Conservation (phyloP, 1,284 basidiomycete species). For the Ustilago hordei region DNA sequence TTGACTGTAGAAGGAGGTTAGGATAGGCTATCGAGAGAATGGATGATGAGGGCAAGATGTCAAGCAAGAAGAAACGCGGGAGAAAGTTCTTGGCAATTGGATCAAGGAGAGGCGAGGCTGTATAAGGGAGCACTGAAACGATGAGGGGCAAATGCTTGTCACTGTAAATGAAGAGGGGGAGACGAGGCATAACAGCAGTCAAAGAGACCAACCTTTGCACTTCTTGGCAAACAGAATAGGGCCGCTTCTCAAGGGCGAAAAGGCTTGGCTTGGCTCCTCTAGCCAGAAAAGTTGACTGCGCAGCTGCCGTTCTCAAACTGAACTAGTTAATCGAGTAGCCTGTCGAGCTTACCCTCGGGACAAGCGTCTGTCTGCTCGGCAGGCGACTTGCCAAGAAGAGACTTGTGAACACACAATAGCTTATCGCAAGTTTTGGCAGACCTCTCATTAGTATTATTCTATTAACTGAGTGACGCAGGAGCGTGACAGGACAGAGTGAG, state of each 20-base stretch:
- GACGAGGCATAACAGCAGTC: constrained; percentile 11
- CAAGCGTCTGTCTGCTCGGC: background rate
- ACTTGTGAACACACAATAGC: background rate
- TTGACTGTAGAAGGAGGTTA: constrained; percentile 5
- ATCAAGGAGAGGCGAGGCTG: background rate
- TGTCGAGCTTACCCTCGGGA: background rate
- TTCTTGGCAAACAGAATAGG: constrained; percentile 26
- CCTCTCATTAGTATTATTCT: background rate
- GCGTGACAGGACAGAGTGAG: background rate
- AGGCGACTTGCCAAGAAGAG: constrained; percentile 2
- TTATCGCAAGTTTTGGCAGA: constrained; percentile 1
- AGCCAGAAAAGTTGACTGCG: constrained; percentile 1
- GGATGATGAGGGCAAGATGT: constrained; percentile 6
- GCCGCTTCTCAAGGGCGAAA: background rate
- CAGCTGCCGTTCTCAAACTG: background rate
- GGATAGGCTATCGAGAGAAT: background rate
- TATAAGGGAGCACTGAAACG: constrained; percentile 6
- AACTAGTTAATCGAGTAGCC: background rate
- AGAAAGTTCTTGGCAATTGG: constrained; percentile 27
- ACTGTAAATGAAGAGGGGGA: too few relatives aligned
- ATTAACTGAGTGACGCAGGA: background rate
- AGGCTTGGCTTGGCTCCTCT: background rate
- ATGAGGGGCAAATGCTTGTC: background rate
- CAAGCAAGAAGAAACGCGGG: constrained; percentile 12
- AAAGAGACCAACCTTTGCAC: constrained; percentile 11